Base-by-base conservation (phyloP, 2,329 filamentous ascomycete genomes). In the Epichloe festucae region DNA sequence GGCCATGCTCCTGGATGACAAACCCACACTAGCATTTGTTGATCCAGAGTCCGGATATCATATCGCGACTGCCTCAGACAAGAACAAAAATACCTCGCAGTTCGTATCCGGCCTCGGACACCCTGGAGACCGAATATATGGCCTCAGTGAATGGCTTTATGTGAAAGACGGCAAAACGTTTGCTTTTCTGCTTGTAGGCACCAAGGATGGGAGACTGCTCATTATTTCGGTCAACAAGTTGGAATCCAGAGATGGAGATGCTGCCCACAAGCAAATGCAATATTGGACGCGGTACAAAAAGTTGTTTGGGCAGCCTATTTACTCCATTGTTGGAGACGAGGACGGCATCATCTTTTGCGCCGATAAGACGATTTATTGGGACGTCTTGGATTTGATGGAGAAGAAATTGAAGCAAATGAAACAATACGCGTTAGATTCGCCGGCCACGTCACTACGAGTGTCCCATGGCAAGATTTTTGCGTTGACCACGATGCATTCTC, bases 91-190 rank as follows among this genome's bases (percentile, higher is more conserved):
- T 4, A 61, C 66, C 0, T 63, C 72, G 0, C 66, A 73, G 1
- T 77, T 75, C 52, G 75, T 83, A 34, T 73, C 71, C 15, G 75
- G 76, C 3, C 68, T 89, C 15, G 78, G 77, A 1, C 73, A 77
- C 44, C 56, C 65, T 1, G 76, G 76, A 1, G 81, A 85, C 55
- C 73, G 72, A 40, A 76, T 89, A 1, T 71, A 78, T 43, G 73
- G 77, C 1, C 63, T 89, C 7, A 64, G 75, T 1, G 81, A 87
- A 54, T 89, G 85, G 85, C 63, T 71, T 5, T 80, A 78, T 55
- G 66, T 70, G 35, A 77, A 78, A 51, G 72, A 78, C 39, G 72
- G 70, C n/a, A 78, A 75, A 51, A 73, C 67, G 0, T 85, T 83
- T 64, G 73, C 77, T 2, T 84, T 81, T 60, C 70, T 88, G 35